Percentiles rank a stretch among this genome's conserved stretches.
These are phyloP conservation scores for Phycomyces blakesleeanus DNA, from an alignment of 192 early-diverging fungal species.

Conservation along the genomic window DNA sequence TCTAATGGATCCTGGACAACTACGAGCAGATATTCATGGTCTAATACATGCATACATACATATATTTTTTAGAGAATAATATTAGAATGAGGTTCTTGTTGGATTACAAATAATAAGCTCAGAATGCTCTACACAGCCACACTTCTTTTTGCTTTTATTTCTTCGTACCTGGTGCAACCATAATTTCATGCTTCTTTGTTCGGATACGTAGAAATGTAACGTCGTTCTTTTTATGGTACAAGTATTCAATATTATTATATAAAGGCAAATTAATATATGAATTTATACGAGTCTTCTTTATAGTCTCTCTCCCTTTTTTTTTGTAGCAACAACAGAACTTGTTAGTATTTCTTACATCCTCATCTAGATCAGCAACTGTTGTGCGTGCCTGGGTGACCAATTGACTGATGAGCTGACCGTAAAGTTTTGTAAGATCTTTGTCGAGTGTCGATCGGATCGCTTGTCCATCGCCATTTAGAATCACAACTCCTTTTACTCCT, in stretches of 20 bases:
- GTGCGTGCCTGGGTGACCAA: conserved; percentile 72
- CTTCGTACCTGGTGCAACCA: conserved; percentile 93
- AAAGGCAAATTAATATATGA: too few species aligned
- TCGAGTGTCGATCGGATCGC: conserved; percentile 88
- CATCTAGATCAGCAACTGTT: conserved; percentile 81
- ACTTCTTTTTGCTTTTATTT: too few species aligned
- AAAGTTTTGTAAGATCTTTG: conserved; percentile 73
- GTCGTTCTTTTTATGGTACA: conserved; percentile 63
- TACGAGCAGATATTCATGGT: conserved; percentile 80
- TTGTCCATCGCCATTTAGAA: conserved; percentile 87
- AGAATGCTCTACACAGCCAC: too few species aligned
- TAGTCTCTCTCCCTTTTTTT: too few species aligned
- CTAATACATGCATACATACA: too few species aligned
- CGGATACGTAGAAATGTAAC: conserved; percentile 90
- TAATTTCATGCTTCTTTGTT: conserved; percentile 94
- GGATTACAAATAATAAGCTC: too few species aligned
- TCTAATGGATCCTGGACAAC: conserved; percentile 68
- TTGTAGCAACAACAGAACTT: neutral
- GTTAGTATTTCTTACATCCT: conserved; percentile 51
- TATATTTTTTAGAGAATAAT: too few species aligned
- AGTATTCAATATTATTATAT: neutral
- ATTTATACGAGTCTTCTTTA: too few species aligned
- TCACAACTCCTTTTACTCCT: conserved; percentile 88
- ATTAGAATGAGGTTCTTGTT: too few species aligned
- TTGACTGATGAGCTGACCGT: conserved; percentile 82